Evolutionary conservation across 1,284 basidiomycete genomes (phyloP).

Genomic region (Sphagnurus paluster): DNA sequence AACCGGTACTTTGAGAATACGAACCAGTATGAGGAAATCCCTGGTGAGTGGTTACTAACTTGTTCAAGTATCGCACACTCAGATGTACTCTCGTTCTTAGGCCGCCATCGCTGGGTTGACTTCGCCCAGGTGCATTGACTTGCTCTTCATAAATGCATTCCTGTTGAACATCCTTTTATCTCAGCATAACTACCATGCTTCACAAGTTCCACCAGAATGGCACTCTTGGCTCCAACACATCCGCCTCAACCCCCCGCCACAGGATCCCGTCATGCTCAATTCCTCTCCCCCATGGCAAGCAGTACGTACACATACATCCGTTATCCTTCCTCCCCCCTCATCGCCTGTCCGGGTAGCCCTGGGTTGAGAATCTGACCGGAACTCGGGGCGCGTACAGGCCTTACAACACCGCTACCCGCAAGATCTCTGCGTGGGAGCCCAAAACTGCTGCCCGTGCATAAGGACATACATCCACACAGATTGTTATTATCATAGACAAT

Average conservation of each 20-base stretch:
- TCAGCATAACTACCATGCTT: constrained; percentile 83
- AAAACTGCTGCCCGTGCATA: constrained; percentile 55
- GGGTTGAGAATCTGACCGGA: constrained; percentile 87
- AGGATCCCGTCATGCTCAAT: constrained; percentile 72
- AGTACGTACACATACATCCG: constrained; percentile 49
- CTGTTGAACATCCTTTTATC: not conserved
- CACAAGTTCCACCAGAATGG: constrained; percentile 93
- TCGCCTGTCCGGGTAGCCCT: constrained; percentile 55
- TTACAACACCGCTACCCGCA: constrained; percentile 85
- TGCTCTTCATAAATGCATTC: not conserved
- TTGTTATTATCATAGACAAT: not conserved
- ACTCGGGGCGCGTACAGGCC: constrained; percentile 86
- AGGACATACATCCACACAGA: constrained; percentile 13
- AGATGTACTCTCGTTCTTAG: constrained; percentile 39
- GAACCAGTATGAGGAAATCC: constrained; percentile 81
- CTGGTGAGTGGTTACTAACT: constrained; percentile 52
- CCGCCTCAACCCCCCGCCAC: constrained; percentile 74
- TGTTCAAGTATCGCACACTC: not conserved
- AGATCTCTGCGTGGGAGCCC: constrained; percentile 84
- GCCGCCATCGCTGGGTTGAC: constrained; percentile 94
- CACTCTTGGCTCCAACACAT: constrained; percentile 94
- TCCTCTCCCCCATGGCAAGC: constrained; percentile 79
- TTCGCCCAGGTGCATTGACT: constrained; percentile 66
- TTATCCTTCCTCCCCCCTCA: constrained; percentile 2
- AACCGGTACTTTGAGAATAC: constrained; percentile 92